A percentile compares a stretch with the other conserved stretches of the same genome.
phyloP scores from a whole-genome alignment of 2,329 filamentous ascomycete species.

The Periconia sp. region DNA sequence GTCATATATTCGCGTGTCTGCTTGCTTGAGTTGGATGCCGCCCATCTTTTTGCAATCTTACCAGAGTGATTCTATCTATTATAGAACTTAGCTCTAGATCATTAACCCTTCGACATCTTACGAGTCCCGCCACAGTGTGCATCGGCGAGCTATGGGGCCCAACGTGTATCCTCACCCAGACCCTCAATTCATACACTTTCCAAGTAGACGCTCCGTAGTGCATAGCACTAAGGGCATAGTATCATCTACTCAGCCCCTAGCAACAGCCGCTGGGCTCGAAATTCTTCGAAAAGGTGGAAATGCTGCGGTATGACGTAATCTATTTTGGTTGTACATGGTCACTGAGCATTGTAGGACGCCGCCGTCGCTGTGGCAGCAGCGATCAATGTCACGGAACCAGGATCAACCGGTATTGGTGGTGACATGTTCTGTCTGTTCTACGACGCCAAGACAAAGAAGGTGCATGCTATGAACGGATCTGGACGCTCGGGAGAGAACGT shows the following conservation, averaged over 20 bases:
- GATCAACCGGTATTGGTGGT: slow-evolving; percentile 91
- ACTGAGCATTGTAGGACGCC: slow-evolving; percentile 70
- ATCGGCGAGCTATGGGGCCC: too few relatives aligned
- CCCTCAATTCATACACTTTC: slow-evolving; percentile 67
- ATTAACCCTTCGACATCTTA: too few relatives aligned
- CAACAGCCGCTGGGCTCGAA: slow-evolving; percentile 84
- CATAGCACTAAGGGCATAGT: slow-evolving; percentile 94
- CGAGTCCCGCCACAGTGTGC: too few relatives aligned
- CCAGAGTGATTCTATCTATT: too few relatives aligned
- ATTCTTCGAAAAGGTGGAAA: slow-evolving; percentile 90
- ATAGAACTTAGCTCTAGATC: too few relatives aligned
- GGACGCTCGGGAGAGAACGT: slow-evolving; percentile 77
- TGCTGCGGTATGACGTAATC: slow-evolving; percentile 72
- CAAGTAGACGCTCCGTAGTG: slow-evolving; percentile 87
- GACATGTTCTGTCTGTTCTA: slow-evolving; percentile 98
- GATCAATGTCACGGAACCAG: slow-evolving; percentile 91
- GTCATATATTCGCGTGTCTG: background rate
- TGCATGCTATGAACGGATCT: slow-evolving; percentile 89
- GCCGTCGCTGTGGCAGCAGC: slow-evolving; percentile 92
- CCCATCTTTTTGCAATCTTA: too few relatives aligned
- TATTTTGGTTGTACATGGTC: background rate
- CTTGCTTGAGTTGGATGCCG: too few relatives aligned
- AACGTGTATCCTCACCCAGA: slow-evolving; percentile 58
- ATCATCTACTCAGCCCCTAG: slow-evolving; percentile 86
- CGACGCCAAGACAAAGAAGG: slow-evolving; percentile 78